Conservation (phyloP, 306 rosid species). For the Luffa aegyptiaca region DNA sequence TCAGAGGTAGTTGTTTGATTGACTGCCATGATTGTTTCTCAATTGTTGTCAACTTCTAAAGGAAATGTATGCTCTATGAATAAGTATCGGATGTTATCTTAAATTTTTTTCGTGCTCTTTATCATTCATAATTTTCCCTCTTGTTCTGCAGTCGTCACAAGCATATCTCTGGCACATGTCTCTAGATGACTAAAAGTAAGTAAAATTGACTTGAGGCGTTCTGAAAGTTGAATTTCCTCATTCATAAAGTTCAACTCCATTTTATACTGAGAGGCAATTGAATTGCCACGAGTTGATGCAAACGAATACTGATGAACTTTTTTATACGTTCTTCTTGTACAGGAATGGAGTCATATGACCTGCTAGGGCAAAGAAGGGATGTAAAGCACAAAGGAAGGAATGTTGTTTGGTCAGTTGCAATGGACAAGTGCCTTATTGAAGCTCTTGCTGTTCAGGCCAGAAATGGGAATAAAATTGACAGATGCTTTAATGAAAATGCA, state of each 20-base stretch:
- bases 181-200: constrained; percentile 9
- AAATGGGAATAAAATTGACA: constrained; percentile 66
- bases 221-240: not conserved
- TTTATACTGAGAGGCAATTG: not conserved
- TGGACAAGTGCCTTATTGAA: constrained; percentile 74
- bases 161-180: not conserved
- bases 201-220: not conserved
- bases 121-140: not conserved
- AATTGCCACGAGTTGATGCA: not conserved
- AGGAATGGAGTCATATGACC: constrained; percentile 63
- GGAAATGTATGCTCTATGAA: not conserved
- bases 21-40: not conserved
- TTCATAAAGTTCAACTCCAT: not conserved
- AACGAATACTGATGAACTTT: not conserved
- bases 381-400: constrained; percentile 69
- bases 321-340: constrained; percentile 2
- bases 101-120: not conserved
- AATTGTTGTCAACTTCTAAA: not conserved
- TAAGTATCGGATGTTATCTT: not conserved
- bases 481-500: constrained; percentile 76
- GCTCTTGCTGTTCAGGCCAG: constrained; percentile 65
- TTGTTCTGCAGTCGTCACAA: not conserved
- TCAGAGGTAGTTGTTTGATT: not conserved
- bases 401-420: constrained; percentile 76
- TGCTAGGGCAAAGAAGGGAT: constrained; percentile 53